A percentile compares a stretch with the other conserved stretches of the same genome.
Conservation (phyloP, 2,329 filamentous ascomycete species). For the Colletotrichum melonis region DNA sequence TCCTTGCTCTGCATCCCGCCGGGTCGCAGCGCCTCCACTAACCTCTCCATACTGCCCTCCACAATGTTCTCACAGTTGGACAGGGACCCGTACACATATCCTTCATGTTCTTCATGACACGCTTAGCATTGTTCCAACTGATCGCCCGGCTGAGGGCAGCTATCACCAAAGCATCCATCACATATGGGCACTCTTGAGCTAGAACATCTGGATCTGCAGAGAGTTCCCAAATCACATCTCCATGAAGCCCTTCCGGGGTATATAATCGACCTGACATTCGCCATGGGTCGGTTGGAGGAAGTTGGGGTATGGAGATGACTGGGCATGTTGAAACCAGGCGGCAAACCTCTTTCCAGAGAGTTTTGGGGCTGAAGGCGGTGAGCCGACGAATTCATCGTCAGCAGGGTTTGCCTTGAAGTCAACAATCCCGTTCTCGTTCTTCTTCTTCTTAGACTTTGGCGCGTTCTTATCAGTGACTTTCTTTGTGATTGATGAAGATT, state of each 20-base stretch:
- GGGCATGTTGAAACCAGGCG: slow-evolving; percentile 1
- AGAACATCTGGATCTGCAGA: slow-evolving; percentile 9
- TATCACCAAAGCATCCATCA: slow-evolving; percentile 22
- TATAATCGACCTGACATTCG: not conserved
- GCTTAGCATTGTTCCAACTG: slow-evolving; percentile 24
- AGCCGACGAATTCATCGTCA: no score
- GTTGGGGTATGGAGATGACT: slow-evolving; percentile 4
- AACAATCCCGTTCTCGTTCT: no score
- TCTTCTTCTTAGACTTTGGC: no score
- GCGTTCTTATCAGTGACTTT: no score
- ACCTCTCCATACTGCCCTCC: slow-evolving; percentile 13
- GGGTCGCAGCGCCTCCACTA: slow-evolving; percentile 5
- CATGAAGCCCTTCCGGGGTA: slow-evolving; percentile 12
- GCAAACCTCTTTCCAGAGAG: slow-evolving; percentile 9
- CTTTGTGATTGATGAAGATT: no score
- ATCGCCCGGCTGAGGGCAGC: slow-evolving; percentile 22
- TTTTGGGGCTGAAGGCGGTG: not conserved
- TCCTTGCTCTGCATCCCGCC: slow-evolving; percentile 25
- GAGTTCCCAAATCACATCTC: slow-evolving; percentile 3
- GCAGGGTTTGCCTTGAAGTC: no score
- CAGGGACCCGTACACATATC: slow-evolving; percentile 12
- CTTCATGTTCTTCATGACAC: slow-evolving; percentile 18
- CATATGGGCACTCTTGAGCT: not conserved
- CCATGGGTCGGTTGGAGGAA: not conserved
- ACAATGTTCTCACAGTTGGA: slow-evolving; percentile 14